Evolutionary conservation across 2,329 filamentous ascomycete genomes (phyloP).

Genomic region (Penicillium sp.): DNA sequence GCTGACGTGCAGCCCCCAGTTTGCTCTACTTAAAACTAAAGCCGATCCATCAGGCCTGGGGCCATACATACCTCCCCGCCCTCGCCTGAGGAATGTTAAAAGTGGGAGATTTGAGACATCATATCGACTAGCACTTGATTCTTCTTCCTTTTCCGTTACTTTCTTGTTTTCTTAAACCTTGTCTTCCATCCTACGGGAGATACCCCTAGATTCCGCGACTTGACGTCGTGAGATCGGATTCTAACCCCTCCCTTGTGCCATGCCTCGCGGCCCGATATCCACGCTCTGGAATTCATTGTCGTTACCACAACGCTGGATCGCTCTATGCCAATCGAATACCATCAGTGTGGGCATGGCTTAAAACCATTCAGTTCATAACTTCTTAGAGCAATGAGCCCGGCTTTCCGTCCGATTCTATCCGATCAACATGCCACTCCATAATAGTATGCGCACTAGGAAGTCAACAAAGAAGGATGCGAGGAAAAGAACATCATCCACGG

Average conservation of each 20-base stretch:
- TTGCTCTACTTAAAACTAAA: background rate
- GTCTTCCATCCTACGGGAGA: conserved; percentile 3
- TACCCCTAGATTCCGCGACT: conserved; percentile 23
- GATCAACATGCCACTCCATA: conserved; percentile 30
- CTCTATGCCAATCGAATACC: conserved; percentile 8
- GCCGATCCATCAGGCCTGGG: background rate
- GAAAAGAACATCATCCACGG: conserved; percentile 26
- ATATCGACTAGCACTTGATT: conserved; percentile 9
- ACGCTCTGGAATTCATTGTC: conserved; percentile 9
- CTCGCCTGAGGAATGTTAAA: conserved; percentile 11
- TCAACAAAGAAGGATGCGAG: conserved; percentile 29
- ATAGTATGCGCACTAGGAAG: conserved; percentile 28
- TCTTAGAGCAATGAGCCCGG: conserved; percentile 15
- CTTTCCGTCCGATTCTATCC: conserved; percentile 13
- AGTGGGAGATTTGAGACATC: conserved; percentile 23
- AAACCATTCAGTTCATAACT: background rate
- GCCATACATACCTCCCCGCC: conserved; percentile 11
- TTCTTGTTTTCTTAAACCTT: background rate
- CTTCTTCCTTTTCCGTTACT: background rate
- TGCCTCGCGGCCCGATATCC: conserved; percentile 18
- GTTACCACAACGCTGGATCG: conserved; percentile 2
- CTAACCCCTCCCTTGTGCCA: conserved; percentile 21
- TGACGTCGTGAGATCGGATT: conserved; percentile 20
- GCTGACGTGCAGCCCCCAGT: conserved; percentile 13
- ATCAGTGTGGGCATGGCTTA: conserved; percentile 5